Base-by-base conservation (phyloP, 768 basidiomycete genomes). In the Porphyrellus cyaneotinctus region DNA sequence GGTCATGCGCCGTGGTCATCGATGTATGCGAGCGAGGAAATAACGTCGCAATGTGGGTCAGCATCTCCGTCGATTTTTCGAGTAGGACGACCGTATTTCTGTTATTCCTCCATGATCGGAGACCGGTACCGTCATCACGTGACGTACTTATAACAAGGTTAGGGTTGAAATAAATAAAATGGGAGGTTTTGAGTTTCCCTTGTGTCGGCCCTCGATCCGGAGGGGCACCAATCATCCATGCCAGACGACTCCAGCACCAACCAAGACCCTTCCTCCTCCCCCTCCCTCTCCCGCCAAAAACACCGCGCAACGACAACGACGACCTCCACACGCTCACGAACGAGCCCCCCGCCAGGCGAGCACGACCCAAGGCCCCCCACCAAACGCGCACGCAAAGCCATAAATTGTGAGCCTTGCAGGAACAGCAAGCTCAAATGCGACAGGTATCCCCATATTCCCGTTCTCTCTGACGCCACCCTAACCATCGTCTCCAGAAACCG, bases 371-470 rank as follows among this genome's bases (percentile, higher is more conserved):
- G 82, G 0, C 85, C 85, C 0, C 87, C 88, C 3, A 83, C 88
- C 22, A 92, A 91, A 70, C 84, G 90, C 42, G 86, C 90, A 0
- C 77, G 90, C 53, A 91, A 91, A 65, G 88, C 90, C 17, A 90
- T 92, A 60, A 92, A 92, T 72, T 92, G 90, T 64, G 88, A 90
- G 61, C 90, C 90, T 3, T 92, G 90, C 73, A 78, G 90, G 64
- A 86, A 84, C 61, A 88, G 85, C 76, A 90, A 91, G 72, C 81
- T 91, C 61, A 91, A 92, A 72, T 92, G 90, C 74, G 90, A 92
- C 70, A 84, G 88, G 88, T 87, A 24, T 32, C n/a, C 22, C 31
- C 15, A 4, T n/a, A 5, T 20, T n/a, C 51, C 18, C 18, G 14
- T 22, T 24, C n/a, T 13, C 28, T 22, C 13, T 6, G 3, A 15